Conservation (phyloP, 1,284 basidiomycete genomes). For the Austroboletus novae-zelandiae region DNA sequence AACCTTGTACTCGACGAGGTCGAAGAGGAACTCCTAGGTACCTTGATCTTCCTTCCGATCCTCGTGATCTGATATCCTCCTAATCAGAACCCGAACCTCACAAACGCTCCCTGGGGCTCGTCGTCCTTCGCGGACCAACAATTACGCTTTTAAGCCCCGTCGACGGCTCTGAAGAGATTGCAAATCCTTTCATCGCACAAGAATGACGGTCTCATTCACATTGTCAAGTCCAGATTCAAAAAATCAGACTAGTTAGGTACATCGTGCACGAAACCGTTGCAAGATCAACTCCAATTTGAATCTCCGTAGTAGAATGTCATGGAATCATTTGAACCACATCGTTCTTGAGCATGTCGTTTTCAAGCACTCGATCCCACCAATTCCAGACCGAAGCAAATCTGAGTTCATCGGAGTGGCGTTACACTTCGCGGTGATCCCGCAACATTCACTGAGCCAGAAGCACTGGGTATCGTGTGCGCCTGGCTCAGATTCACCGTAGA, state of each 20-base stretch:
- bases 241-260: not conserved
- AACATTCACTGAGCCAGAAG: slow-evolving; percentile 17
- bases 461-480: slow-evolving; percentile 11
- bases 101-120: slow-evolving; percentile 74
- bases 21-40: slow-evolving; percentile 72
- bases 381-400: not conserved
- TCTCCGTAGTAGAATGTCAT: slow-evolving; percentile 14
- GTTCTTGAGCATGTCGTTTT: not conserved
- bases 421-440: slow-evolving; percentile 21
- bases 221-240: not conserved
- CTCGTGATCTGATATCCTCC: slow-evolving; percentile 13
- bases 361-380: not conserved
- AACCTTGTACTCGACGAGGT: slow-evolving; percentile 95
- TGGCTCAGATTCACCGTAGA: slow-evolving; percentile 27
- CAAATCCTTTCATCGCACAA: slow-evolving; percentile 72
- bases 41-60: slow-evolving; percentile 20
- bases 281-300: slow-evolving; percentile 3
- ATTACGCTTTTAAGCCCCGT: slow-evolving; percentile 91
- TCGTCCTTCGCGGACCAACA: slow-evolving; percentile 88
- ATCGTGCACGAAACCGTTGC: not conserved
- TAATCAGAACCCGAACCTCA: slow-evolving; percentile 60
- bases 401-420: slow-evolving; percentile 25
- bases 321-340: slow-evolving; percentile 6
- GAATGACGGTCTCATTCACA: slow-evolving; percentile 33
- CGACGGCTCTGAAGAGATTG: slow-evolving; percentile 89